Base-by-base conservation (phyloP, 2,329 filamentous ascomycete genomes). In the Apiospora phragmitis region DNA sequence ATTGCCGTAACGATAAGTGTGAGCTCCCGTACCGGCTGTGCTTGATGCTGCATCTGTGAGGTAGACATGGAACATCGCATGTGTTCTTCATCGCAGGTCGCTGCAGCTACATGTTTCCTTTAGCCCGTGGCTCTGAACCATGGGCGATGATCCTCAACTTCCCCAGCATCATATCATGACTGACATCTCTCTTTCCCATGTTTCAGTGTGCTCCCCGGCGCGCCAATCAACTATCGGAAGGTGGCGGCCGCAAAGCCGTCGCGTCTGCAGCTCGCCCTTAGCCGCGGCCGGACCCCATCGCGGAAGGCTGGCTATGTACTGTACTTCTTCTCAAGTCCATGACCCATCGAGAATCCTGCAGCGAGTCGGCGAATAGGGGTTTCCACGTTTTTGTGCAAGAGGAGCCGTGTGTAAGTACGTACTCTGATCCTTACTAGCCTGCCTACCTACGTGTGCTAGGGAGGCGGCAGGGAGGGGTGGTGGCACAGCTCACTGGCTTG, bases 241-340 rank as follows among this genome's bases (percentile, higher is more conserved):
- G 38, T 45, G 29, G 65, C 38, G 41, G 38, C 41, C 47, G 47
- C 68, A 51, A 59, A 51, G 3, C 67, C 43, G 32, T 68, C 35
- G 45, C 29, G 47, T 69, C 42, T 51, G 68, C 49, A 69, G 35
- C 68, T 62, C n/a, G 29, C 35, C 47, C 47, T 59, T 41, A 59
- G 47, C 32, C 68, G 43, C 67, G 24, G 67, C 67, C 66, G 47
- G 66, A 35, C 66, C 49, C 32, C 67, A 49, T 45, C 29, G 35
- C 32, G 55, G 55, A 32, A 62, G 55, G 55, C 55, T 62, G 55
- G 55, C 32, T 16, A n/a, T 26, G 18, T 59, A 47, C 21, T 47
- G 3, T 21, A 14, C 16, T 59, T 59, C 14, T 32, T 21, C 35
- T 32, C 21, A 38, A 38, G 21, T 32, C 55, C 32, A 8, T 38